Evolutionary conservation across 495 filamentous ascomycete species (phyloP).

Genomic region (Aspergillus olivimuriae): DNA sequence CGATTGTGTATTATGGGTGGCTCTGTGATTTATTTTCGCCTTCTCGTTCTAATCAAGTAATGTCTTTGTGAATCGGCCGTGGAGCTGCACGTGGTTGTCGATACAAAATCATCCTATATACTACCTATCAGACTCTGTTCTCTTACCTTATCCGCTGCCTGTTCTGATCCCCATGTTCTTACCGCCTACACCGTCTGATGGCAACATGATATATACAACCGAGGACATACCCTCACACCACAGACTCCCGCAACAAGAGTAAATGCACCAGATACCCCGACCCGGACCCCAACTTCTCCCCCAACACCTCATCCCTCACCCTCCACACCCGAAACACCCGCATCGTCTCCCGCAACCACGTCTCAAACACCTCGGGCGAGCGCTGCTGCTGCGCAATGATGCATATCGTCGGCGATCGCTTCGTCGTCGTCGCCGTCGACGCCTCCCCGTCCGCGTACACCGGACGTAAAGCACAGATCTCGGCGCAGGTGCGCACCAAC

Average conservation of each 20-base stretch:
- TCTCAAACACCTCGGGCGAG: constrained; percentile 75
- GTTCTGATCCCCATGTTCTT: too few species aligned
- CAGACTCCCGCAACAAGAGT: constrained; percentile 23
- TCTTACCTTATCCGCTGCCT: too few species aligned
- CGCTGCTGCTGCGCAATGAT: constrained; percentile 83
- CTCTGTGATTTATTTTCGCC: not conserved
- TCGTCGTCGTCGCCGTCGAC: constrained; percentile 1
- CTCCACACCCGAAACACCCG: constrained; percentile 67
- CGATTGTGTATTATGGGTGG: constrained; percentile 20
- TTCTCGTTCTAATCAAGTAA: constrained; percentile 16
- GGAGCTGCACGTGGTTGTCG: too few species aligned
- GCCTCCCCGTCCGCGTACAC: constrained; percentile 11
- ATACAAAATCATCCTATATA: too few species aligned
- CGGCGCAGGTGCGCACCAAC: constrained; percentile 78
- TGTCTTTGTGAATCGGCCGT: too few species aligned
- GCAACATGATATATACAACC: too few species aligned
- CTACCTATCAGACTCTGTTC: too few species aligned
- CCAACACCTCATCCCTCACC: constrained; percentile 57
- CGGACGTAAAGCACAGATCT: constrained; percentile 57
- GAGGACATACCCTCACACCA: not conserved
- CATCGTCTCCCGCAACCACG: constrained; percentile 66
- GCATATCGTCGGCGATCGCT: constrained; percentile 49
- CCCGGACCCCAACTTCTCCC: constrained; percentile 47
- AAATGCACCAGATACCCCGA: constrained; percentile 41
- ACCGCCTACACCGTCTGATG: too few species aligned